Conservation (phyloP, 1,284 basidiomycete species). For the Cerrena zonata region DNA sequence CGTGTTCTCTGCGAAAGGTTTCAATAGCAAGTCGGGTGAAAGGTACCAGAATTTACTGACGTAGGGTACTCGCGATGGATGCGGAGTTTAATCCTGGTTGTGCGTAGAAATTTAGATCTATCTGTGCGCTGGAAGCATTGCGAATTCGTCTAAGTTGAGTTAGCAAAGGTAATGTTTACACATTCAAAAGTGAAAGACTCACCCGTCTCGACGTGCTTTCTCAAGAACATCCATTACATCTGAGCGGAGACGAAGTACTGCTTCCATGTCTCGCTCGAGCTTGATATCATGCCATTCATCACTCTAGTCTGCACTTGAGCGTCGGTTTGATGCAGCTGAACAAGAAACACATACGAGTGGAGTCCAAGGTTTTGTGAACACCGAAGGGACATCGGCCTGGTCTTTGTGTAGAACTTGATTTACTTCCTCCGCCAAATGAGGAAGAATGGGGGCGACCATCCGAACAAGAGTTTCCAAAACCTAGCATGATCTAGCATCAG, state of each 20-base stretch:
- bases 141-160: conserved; percentile 49
- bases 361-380: conserved; percentile 62
- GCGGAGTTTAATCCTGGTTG: conserved; percentile 38
- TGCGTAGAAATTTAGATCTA: conserved; percentile 30
- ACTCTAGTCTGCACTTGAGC: conserved; percentile 29
- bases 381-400: conserved; percentile 34
- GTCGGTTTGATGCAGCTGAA: neutral
- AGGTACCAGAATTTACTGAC: neutral
- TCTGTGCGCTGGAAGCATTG: conserved; percentile 68
- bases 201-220: conserved; percentile 60
- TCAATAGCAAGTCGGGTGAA: neutral
- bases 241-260: conserved; percentile 49
- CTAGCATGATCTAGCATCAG: neutral
- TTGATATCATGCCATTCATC: conserved; percentile 49
- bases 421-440: conserved; percentile 90
- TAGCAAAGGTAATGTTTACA: neutral
- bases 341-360: conserved; percentile 28
- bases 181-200: neutral
- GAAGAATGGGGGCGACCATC: conserved; percentile 82
- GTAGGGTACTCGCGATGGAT: conserved; percentile 35
- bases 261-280: conserved; percentile 54
- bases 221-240: conserved; percentile 62
- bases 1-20: neutral
- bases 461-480: conserved; percentile 60
- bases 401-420: conserved; percentile 42